These are phyloP conservation scores for Hemileccinum rubropunctum DNA, from an alignment of 768 basidiomycete species.

Conservation along the genomic window DNA sequence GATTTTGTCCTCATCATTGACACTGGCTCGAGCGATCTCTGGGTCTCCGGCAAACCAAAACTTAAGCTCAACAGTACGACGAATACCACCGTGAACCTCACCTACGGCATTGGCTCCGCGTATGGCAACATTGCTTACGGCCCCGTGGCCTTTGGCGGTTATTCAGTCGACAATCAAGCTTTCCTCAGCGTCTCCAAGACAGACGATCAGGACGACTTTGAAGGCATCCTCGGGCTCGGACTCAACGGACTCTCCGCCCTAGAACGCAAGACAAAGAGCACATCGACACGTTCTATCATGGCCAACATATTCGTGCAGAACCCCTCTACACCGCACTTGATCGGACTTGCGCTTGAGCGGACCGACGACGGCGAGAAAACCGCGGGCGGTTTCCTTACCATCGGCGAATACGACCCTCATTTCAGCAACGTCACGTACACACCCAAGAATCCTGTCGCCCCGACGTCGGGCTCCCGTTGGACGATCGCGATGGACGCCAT, in stretches of 20 bases:
- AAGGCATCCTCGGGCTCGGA: constrained; percentile 30
- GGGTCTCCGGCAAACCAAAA: constrained; percentile 18
- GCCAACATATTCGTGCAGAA: constrained; percentile 39
- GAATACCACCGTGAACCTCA: constrained; percentile 27
- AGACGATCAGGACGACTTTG: constrained; percentile 6
- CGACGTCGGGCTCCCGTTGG: constrained; percentile 38
- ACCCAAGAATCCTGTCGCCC: constrained; percentile 35
- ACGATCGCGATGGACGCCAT: constrained; percentile 41
- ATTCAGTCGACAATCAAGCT: constrained; percentile 27
- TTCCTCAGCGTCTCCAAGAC: constrained; percentile 24
- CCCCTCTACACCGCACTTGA: constrained; percentile 34
- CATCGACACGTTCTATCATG: constrained; percentile 31
- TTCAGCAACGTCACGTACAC: constrained; percentile 30
- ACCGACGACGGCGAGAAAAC: constrained; percentile 40
- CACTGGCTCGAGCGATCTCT: constrained; percentile 32
- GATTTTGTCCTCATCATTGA: constrained; percentile 29
- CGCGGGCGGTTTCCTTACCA: constrained; percentile 39
- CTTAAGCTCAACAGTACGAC: constrained; percentile 31
- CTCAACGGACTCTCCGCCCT: constrained; percentile 24
- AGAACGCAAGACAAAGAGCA: constrained; percentile 15
- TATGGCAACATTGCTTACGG: constrained; percentile 36
- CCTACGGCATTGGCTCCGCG: constrained; percentile 40
- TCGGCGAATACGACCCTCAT: constrained; percentile 41
- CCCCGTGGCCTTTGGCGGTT: constrained; percentile 35
- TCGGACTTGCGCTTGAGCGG: constrained; percentile 42